Evolutionary conservation across 2,329 filamentous ascomycete species (phyloP).

Genomic region (Cytospora schulzeri): DNA sequence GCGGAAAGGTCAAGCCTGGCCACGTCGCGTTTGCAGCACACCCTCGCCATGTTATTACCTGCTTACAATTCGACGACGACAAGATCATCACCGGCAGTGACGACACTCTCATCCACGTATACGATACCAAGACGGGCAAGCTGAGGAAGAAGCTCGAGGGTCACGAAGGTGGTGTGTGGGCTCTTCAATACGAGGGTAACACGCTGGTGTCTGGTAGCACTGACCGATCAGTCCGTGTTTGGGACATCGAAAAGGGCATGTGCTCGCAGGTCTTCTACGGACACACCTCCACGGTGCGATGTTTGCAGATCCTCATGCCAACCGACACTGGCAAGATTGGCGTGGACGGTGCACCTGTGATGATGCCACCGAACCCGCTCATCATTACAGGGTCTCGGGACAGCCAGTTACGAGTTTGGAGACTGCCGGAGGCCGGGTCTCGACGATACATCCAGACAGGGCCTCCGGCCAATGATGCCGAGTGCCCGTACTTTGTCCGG

Average conservation of each 20-base stretch:
- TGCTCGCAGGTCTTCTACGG: slow-evolving; percentile 97
- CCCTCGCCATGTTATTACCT: slow-evolving; percentile 94
- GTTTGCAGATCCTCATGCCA: slow-evolving; percentile 90
- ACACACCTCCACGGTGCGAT: slow-evolving; percentile 95
- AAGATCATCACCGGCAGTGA: slow-evolving; percentile 98
- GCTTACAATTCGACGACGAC: slow-evolving; percentile 95
- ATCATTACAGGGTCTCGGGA: slow-evolving; percentile 98
- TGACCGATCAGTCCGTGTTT: slow-evolving; percentile 96
- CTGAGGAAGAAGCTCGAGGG: slow-evolving; percentile 82
- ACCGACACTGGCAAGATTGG: slow-evolving; percentile 71
- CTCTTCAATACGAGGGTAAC: slow-evolving; percentile 93
- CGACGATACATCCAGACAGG: slow-evolving; percentile 77
- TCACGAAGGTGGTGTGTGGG: slow-evolving; percentile 97
- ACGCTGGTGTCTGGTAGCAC: slow-evolving; percentile 94
- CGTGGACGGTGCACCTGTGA: slow-evolving; percentile 69
- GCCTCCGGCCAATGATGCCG: slow-evolving; percentile 70
- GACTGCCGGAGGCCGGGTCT: slow-evolving; percentile 79
- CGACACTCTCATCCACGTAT: slow-evolving; percentile 96
- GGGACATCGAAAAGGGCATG: slow-evolving; percentile 92
- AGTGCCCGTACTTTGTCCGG: slow-evolving; percentile 94
- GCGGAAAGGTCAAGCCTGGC: slow-evolving; percentile 77
- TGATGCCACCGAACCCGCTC: slow-evolving; percentile 91
- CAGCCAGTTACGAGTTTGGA: slow-evolving; percentile 92
- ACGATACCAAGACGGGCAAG: slow-evolving; percentile 92
- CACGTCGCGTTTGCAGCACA: slow-evolving; percentile 97